phyloP scores from a whole-genome alignment of 495 filamentous ascomycete species.

The Podospora conica region DNA sequence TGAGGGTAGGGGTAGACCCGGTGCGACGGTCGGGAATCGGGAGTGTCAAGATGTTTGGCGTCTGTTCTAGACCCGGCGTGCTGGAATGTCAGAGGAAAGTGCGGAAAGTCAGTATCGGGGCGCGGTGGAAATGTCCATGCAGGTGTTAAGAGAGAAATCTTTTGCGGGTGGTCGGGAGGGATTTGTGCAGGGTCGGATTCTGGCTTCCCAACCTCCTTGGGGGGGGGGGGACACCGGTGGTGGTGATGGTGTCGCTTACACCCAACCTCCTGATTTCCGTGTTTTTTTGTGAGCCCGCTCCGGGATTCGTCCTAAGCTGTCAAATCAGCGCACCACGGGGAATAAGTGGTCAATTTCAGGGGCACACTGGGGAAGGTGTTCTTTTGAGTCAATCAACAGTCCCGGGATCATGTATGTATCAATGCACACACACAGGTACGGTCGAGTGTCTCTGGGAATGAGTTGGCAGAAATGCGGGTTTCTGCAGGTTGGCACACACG shows the following conservation, averaged over 20 bases:
- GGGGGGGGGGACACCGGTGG: neutral
- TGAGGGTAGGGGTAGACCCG: neutral
- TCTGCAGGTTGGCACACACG: conserved; percentile 4
- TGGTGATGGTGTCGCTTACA: neutral
- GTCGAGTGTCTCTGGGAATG: neutral
- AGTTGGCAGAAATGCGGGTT: conserved; percentile 5
- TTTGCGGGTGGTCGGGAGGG: conserved; percentile 21
- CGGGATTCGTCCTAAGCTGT: conserved; percentile 7
- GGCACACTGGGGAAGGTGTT: conserved; percentile 3
- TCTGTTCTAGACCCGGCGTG: neutral
- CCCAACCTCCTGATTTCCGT: conserved; percentile 29
- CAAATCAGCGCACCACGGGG: conserved; percentile 13
- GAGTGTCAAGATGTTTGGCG: neutral
- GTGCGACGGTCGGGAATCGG: neutral
- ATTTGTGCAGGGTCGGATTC: conserved; percentile 15
- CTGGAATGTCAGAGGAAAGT: conserved; percentile 1
- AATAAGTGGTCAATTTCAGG: neutral
- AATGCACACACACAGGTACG: neutral
- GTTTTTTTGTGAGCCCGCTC: conserved; percentile 3
- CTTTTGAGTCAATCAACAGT: conserved; percentile 1
- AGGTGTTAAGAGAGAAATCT: conserved; percentile 1
- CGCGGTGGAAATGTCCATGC: conserved; percentile 8
- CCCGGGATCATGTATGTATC: too few species aligned
- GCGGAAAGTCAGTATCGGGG: conserved; percentile 16
- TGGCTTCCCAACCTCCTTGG: conserved; percentile 27